Evolutionary conservation across 768 basidiomycete genomes (phyloP).

Genomic region (Phlebiopsis gigantea): DNA sequence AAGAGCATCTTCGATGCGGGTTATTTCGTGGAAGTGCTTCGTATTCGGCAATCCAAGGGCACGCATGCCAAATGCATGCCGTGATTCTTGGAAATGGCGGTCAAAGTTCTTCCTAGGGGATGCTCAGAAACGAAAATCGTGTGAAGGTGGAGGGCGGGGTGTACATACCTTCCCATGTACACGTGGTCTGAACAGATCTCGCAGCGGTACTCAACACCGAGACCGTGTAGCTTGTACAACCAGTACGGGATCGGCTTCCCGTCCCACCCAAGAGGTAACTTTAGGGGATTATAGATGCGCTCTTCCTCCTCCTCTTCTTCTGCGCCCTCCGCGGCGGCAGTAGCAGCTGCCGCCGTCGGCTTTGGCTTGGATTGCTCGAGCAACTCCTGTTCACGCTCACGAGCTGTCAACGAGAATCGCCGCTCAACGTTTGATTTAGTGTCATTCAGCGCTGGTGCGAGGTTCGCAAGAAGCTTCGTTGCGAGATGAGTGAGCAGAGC

Average conservation of each 20-base stretch:
- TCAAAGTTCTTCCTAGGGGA: conserved; percentile 95
- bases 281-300: conserved; percentile 95
- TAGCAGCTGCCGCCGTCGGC: conserved; percentile 40
- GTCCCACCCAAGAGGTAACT: conserved; percentile 95
- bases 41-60: conserved; percentile 96
- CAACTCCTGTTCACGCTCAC: conserved; percentile 92
- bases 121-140: background rate
- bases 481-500: conserved; percentile 71
- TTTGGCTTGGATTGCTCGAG: conserved; percentile 61
- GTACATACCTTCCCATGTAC: conserved; percentile 85
- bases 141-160: background rate
- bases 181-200: conserved; percentile 97
- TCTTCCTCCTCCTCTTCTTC: conserved; percentile 95
- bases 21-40: conserved; percentile 99
- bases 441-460: conserved; percentile 70
- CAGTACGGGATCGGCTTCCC: conserved; percentile 99
- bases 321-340: conserved; percentile 40
- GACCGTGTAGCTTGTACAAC: conserved; percentile 95
- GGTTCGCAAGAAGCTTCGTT: conserved; percentile 57
- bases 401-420: conserved; percentile 92
- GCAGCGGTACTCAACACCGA: conserved; percentile 97
- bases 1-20: conserved; percentile 93
- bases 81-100: conserved; percentile 94
- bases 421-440: conserved; percentile 97
- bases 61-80: conserved; percentile 98